These are phyloP conservation scores for Neurospora sp. DNA, from an alignment of 2,329 filamentous ascomycete genomes.

Conservation along the genomic window DNA sequence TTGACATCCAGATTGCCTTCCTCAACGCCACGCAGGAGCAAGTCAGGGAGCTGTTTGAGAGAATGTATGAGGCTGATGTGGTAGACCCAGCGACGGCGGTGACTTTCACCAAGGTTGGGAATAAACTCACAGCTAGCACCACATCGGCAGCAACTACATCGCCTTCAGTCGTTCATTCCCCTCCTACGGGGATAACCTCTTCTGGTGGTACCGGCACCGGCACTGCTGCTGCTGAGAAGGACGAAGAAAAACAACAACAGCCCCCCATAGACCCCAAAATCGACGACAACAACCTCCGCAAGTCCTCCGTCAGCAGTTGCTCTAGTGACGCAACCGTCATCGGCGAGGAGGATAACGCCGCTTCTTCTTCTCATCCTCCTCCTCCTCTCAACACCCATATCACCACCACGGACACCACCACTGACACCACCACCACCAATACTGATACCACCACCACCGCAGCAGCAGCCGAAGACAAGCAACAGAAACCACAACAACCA, in stretches of 20 bases:
- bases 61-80: conserved; percentile 47
- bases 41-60: conserved; percentile 46
- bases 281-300: neutral
- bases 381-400: neutral
- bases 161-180: neutral
- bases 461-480: neutral
- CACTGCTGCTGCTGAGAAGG: conserved; percentile 3
- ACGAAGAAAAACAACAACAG: neutral
- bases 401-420: neutral
- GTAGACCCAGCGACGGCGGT: neutral
- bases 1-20: conserved; percentile 55
- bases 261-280: neutral
- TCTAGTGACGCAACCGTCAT: neutral
- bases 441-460: neutral
- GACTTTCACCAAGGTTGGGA: neutral
- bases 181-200: neutral
- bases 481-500: neutral
- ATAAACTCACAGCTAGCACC: neutral
- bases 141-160: neutral
- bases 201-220: neutral
- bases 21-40: conserved; percentile 44
- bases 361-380: neutral
- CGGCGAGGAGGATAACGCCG: neutral
- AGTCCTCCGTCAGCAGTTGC: neutral
- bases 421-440: neutral